These are phyloP conservation scores for Pseudonitzschia multistriata DNA, from an alignment of 108 stramenopile species.

Conservation along the genomic window DNA sequence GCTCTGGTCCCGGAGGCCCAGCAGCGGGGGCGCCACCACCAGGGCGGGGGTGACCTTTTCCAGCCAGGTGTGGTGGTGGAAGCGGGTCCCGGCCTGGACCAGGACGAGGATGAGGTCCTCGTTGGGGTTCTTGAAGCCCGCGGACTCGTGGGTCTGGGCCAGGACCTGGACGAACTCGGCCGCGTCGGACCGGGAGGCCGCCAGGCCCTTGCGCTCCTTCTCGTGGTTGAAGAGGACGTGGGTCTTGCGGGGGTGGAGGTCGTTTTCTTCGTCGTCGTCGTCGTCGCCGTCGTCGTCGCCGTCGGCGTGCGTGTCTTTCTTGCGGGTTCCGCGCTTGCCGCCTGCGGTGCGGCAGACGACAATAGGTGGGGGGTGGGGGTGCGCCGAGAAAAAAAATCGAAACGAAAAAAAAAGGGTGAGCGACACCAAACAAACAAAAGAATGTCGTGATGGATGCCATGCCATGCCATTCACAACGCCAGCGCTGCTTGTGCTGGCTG, in stretches of 20 bases:
- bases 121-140: conserved; percentile 60
- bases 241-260: conserved; percentile 58
- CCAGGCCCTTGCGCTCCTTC: conserved; percentile 32
- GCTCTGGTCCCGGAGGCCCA: conserved; percentile 15
- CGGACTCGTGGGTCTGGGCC: conserved; percentile 52
- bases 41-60: conserved; percentile 61
- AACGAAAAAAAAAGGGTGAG: too few relatives aligned
- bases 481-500: too few relatives aligned
- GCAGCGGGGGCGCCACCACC: conserved; percentile 51
- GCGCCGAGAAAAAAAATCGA: too few relatives aligned
- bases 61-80: conserved; percentile 48
- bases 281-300: neutral
- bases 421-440: neutral
- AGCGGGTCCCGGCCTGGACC: conserved; percentile 49
- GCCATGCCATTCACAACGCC: too few relatives aligned
- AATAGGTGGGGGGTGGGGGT: too few relatives aligned
- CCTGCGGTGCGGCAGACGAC: too few relatives aligned
- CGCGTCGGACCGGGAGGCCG: conserved; percentile 55
- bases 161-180: conserved; percentile 61
- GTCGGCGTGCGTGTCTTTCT: too few relatives aligned
- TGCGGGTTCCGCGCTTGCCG: too few relatives aligned
- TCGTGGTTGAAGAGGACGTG: conserved; percentile 49
- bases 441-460: neutral
- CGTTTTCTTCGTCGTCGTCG: conserved; percentile 29
- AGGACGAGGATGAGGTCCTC: conserved; percentile 73